A percentile compares a stretch with the other conserved stretches of the same genome.
Conservation (phyloP, 495 filamentous ascomycete genomes). For the Aspergillus steynii region DNA sequence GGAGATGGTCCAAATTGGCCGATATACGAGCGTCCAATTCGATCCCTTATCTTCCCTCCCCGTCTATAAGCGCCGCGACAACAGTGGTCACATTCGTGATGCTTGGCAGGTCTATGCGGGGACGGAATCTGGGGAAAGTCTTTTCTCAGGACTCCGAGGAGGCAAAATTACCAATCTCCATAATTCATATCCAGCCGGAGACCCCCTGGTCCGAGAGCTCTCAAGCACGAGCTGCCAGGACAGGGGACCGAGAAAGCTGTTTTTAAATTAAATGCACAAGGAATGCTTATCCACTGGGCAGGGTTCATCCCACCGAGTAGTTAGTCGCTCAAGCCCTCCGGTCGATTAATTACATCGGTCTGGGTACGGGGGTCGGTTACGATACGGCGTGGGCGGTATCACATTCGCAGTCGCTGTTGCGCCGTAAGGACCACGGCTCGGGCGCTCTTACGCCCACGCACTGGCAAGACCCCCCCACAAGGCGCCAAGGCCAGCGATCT, state of each 20-base stretch:
- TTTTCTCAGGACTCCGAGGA: not conserved
- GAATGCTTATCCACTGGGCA: slow-evolving; percentile 9
- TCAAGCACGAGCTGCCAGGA: slow-evolving; percentile 4
- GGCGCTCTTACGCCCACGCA: slow-evolving; percentile 20
- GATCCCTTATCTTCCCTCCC: not conserved
- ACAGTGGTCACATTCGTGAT: slow-evolving; percentile 9
- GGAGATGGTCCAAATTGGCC: not conserved
- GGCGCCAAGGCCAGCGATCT: slow-evolving; percentile 42
- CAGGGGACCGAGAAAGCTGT: not conserved
- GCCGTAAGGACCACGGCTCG: slow-evolving; percentile 13
- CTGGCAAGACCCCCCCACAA: slow-evolving; percentile 20
- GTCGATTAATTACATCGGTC: not conserved
- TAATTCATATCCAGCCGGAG: not conserved
- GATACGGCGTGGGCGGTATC: not conserved
- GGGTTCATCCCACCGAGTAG: not conserved
- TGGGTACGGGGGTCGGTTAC: too few species aligned
- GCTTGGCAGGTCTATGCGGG: slow-evolving; percentile 24
- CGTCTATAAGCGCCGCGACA: not conserved
- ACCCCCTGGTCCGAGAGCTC: not conserved
- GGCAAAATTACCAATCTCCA: slow-evolving; percentile 2
- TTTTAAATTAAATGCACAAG: not conserved
- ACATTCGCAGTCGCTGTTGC: not conserved
- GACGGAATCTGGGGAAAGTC: slow-evolving; percentile 22
- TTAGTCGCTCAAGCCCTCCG: not conserved
- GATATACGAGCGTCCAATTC: not conserved